A percentile compares a stretch with the other conserved stretches of the same genome.
These are phyloP conservation scores for Phylloboletellus chloephorus DNA, from an alignment of 1,284 basidiomycete genomes.

Conservation along the genomic window DNA sequence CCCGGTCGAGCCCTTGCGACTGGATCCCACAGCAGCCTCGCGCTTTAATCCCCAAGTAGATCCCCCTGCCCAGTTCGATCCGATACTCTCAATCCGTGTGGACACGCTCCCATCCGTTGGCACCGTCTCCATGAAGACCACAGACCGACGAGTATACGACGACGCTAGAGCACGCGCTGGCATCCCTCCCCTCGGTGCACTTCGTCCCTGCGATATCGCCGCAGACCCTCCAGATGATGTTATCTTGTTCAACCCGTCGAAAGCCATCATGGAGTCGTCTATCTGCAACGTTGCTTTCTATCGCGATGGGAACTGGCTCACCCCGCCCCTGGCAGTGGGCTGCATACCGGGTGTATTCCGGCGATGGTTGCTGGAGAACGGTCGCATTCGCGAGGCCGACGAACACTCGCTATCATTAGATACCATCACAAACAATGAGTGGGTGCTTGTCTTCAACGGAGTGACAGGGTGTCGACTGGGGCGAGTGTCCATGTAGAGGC, in stretches of 20 bases:
- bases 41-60: conserved; percentile 35
- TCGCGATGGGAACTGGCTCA: conserved; percentile 53
- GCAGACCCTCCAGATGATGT: conserved; percentile 46
- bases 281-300: conserved; percentile 67
- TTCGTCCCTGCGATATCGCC: not conserved
- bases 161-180: conserved; percentile 52
- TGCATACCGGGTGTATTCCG: conserved; percentile 67
- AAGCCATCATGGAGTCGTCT: conserved; percentile 55
- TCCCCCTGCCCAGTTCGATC: conserved; percentile 22
- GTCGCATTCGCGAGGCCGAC: conserved; percentile 45
- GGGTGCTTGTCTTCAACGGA: conserved; percentile 64
- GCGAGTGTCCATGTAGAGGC: conserved; percentile 19
- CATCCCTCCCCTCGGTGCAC: conserved; percentile 34
- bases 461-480: conserved; percentile 63
- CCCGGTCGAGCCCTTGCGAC: conserved; percentile 34
- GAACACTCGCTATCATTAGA: conserved; percentile 39
- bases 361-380: conserved; percentile 57
- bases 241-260: conserved; percentile 51
- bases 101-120: conserved; percentile 50
- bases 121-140: conserved; percentile 62
- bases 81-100: conserved; percentile 41
- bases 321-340: conserved; percentile 52
- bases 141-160: conserved; percentile 52
- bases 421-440: conserved; percentile 50
- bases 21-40: conserved; percentile 42